A percentile compares a stretch with the other conserved stretches of the same genome.
Conservation (phyloP, 208 protist genomes). For the Tritrichomonas musculus region DNA sequence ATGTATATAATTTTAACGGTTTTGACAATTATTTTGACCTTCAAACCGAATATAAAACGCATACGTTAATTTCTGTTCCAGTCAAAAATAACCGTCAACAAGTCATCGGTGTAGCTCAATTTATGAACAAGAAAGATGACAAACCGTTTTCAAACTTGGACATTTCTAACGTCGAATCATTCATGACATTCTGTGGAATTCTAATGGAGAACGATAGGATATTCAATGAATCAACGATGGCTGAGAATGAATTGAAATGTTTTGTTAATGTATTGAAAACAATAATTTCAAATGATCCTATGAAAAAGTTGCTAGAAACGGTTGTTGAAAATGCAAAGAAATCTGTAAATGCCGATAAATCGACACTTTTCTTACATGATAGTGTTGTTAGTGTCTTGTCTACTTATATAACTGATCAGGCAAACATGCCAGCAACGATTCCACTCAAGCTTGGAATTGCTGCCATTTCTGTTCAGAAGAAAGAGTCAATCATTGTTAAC, state of each 20-base stretch:
- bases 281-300: neutral
- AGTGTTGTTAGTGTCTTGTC: neutral
- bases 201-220: neutral
- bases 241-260: neutral
- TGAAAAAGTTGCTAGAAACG: neutral
- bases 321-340: neutral
- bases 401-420: neutral
- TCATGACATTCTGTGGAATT: neutral
- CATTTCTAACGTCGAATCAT: neutral
- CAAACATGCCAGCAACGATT: neutral
- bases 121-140: neutral
- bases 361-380: neutral
- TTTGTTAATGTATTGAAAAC: neutral
- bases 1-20: neutral
- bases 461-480: neutral
- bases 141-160: conserved; percentile 29
- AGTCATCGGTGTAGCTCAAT: neutral
- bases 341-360: neutral
- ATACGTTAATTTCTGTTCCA: neutral
- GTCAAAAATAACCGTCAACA: neutral
- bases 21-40: neutral
- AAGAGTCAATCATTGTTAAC: neutral
- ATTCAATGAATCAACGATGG: neutral
- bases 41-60: neutral
- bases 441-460: neutral